Conservation (phyloP, 2,329 filamentous ascomycete species). For the Thermothelomyces thermophilus region DNA sequence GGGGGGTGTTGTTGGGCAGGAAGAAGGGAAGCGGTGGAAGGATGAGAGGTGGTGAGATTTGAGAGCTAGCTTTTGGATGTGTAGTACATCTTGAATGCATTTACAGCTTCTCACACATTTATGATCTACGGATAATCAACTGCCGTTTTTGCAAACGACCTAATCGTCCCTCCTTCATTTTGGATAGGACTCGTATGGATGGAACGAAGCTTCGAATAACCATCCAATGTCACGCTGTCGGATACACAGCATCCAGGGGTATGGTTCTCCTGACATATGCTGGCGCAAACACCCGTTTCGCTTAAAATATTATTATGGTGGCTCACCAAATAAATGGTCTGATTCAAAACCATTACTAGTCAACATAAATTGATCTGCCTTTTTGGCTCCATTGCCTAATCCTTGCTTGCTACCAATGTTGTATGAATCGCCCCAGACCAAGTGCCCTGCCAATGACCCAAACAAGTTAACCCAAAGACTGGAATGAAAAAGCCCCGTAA, state of each 20-base stretch:
- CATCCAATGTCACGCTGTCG: no score
- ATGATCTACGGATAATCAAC: not conserved
- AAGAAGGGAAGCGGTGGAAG: not conserved
- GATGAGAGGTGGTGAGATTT: not conserved
- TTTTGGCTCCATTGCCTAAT: not conserved
- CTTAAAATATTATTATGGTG: no score
- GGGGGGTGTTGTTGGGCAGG: not conserved
- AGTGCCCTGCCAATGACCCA: slow-evolving; percentile 1
- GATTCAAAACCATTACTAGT: no score
- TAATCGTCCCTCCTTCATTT: not conserved
- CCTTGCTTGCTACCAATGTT: not conserved
- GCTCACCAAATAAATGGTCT: no score
- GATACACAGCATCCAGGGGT: no score
- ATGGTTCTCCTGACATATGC: no score
- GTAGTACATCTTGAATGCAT: not conserved
- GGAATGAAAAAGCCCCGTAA: not conserved
- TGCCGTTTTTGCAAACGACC: not conserved
- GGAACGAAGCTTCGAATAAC: no score
- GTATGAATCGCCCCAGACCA: not conserved
- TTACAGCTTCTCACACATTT: not conserved
- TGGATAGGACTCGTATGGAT: no score
- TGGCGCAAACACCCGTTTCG: no score
- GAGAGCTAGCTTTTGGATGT: no score
- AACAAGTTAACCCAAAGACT: not conserved
- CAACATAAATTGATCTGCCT: not conserved